Evolutionary conservation across 805 yeast genomes (phyloP), one percentile per base, ranked within the genome.

Genomic region (Metschnikowia aberdeeniae): DNA sequence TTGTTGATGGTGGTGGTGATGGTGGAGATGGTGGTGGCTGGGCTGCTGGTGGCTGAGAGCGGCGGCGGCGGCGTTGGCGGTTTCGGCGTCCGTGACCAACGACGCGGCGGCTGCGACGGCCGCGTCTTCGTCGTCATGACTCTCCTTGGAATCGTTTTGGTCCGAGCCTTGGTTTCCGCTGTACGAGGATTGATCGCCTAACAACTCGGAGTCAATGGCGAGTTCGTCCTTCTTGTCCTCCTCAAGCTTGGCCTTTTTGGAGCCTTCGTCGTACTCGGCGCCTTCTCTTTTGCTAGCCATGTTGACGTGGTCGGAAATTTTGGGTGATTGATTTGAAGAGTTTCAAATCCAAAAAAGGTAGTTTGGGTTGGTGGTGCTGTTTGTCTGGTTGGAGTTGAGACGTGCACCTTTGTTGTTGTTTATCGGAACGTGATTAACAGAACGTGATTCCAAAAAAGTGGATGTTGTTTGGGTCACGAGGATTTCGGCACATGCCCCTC

Each of bases 181-280:
- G 53, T 63, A 65, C 34, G 65, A 62, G 34, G 64, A 61, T 44
- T 69, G 73, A 51, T 71, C 75, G 35, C 67, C 70, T 51, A 72
- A 63, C 49, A 72, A 61, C 50, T 69, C 76, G 30, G 72, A 64
- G 54, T 70, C 76, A 43, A 70, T 72, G 43, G 70, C 72, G 35
- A 63, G 53, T 40, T 55, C 58, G 5, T 55, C 54, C 29, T 54
- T 52, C 34, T 55, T 54, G 19, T 28, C 35, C 20, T 46, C 51
- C 43, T 44, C 54, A 22, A 42, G 47, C 40, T 53, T 53, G 20
- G 42, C 34, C 32, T 52, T 53, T 37, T 53, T 53, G 41, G 45
- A 17, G 27, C 44, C 49, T 28, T 46, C 50, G 32, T 41, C 53
- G 48, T 53, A 53, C 30, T 47, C 36, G 17, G 49, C 42, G 34